These are phyloP conservation scores for Phaeomoniella chlamydospora DNA, from an alignment of 2,329 filamentous ascomycete species.

Conservation along the genomic window DNA sequence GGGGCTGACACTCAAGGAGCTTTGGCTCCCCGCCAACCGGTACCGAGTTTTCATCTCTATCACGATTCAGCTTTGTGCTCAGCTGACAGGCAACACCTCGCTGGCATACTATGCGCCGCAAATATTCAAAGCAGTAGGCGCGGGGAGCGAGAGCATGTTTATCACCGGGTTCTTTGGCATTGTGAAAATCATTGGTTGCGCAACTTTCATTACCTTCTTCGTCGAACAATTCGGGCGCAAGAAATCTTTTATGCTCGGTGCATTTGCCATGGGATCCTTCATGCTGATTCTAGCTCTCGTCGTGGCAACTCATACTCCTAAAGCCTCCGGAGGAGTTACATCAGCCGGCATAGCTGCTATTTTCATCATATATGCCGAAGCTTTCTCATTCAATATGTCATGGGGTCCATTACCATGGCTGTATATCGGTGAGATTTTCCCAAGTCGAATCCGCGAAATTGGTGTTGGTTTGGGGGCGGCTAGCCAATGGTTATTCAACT, in stretches of 20 bases:
- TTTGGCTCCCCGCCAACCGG: constrained; percentile 31
- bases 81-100: constrained; percentile 37
- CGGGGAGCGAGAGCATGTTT: constrained; percentile 29
- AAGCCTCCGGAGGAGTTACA: constrained; percentile 9
- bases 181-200: constrained; percentile 34
- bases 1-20: constrained; percentile 31
- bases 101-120: constrained; percentile 38
- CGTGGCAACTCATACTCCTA: constrained; percentile 29
- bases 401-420: constrained; percentile 26
- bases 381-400: constrained; percentile 24
- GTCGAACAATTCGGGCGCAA: constrained; percentile 35
- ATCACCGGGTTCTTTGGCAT: constrained; percentile 39
- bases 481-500: constrained; percentile 25
- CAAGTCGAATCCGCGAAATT: constrained; percentile 21
- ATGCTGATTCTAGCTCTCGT: constrained; percentile 39
- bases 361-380: constrained; percentile 37
- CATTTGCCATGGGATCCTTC: constrained; percentile 34
- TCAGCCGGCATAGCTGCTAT: constrained; percentile 31
- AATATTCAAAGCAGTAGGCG: constrained; percentile 35
- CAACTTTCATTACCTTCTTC: constrained; percentile 32
- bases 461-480: constrained; percentile 23
- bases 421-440: constrained; percentile 22
- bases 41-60: constrained; percentile 33
- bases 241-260: constrained; percentile 32
- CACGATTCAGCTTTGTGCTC: constrained; percentile 33